Base-by-base conservation (phyloP, 306 rosid genomes). In the Cicer yamashitae region DNA sequence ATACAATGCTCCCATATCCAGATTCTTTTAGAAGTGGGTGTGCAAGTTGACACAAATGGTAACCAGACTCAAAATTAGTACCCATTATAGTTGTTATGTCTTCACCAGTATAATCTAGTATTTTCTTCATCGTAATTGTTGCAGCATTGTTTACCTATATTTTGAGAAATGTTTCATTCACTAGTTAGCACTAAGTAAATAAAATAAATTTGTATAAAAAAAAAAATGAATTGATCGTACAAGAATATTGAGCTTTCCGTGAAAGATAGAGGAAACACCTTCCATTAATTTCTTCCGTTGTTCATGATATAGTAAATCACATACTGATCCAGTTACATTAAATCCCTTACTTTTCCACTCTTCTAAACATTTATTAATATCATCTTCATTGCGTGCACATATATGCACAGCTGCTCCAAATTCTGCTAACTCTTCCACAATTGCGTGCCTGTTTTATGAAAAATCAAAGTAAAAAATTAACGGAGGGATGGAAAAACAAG, bases 401-500 rank as follows among this genome's bases (percentile, higher is more conserved):
- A 83, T 57, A 67, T 86, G 85, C 7, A 82, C 81, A 6, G 39
- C 25, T 50, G 81, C 89, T 1, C 89, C 85, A 61, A 79, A 78
- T 78, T 74, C 74, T 11, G 83, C 87, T 7, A 86, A 66, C 14
- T 82, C 87, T 66, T 86, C 85, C 1, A 63, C 69, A 63, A 63
- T 63, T 8, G 69, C 50, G 3, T 79, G 64, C 73, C 83, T 85
- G 1, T 20, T 20, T 20, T 1, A 20, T 1, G 22, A 20, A 1
- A 20, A 20, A 20, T 20, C 1, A 20, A 20, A 1, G 22, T 20
- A 20, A 20, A 1, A 20, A 20, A 20, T 20, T 20, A 20, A 20
- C 22, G 1, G 1, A 20, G 22, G 22, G 22, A 20, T 20, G 22
- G 22, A 20, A 2, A 20, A 20, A 20, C 22, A 20, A 20, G 22